Evolutionary conservation across 768 basidiomycete genomes (phyloP).

Genomic region (Podaxis mareebaensis): DNA sequence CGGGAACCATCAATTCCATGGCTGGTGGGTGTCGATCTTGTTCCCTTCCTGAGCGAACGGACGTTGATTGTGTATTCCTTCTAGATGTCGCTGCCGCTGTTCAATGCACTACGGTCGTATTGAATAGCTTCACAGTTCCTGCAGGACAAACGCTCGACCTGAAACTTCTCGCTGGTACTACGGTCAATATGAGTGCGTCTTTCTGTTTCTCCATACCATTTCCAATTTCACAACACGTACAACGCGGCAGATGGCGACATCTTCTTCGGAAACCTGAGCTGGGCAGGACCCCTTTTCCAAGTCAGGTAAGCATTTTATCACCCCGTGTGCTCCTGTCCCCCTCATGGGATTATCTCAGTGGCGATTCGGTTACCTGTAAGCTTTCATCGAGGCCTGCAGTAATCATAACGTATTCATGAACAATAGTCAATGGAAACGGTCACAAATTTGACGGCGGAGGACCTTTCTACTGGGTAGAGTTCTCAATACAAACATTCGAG

Average conservation of each 20-base stretch:
- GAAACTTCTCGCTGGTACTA: slow-evolving; percentile 45
- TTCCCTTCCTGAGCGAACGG: not conserved
- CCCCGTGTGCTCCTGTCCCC: not conserved
- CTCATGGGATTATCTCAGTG: slow-evolving; percentile 31
- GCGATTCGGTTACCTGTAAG: slow-evolving; percentile 49
- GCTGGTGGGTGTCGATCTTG: slow-evolving; percentile 16
- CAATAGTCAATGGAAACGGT: slow-evolving; percentile 41
- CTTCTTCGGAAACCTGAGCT: slow-evolving; percentile 49
- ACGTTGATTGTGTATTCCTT: not conserved
- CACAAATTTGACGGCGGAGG: slow-evolving; percentile 44
- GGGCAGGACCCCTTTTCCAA: slow-evolving; percentile 56
- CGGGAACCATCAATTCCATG: slow-evolving; percentile 23
- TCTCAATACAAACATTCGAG: not conserved
- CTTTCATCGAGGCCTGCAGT: not conserved
- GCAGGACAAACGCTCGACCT: slow-evolving; percentile 52
- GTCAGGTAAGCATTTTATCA: slow-evolving; percentile 36
- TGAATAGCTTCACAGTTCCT: slow-evolving; percentile 58
- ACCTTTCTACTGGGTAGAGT: slow-evolving; percentile 42
- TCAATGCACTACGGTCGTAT: slow-evolving; percentile 57
- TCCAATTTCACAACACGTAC: not conserved
- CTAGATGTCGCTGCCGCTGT: slow-evolving; percentile 50
- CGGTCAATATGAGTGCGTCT: slow-evolving; percentile 57
- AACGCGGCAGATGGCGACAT: slow-evolving; percentile 53
- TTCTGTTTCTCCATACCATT: not conserved
- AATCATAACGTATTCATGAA: not conserved